Conservation (phyloP, 805 yeast species). For the Priceomyces castillae region DNA sequence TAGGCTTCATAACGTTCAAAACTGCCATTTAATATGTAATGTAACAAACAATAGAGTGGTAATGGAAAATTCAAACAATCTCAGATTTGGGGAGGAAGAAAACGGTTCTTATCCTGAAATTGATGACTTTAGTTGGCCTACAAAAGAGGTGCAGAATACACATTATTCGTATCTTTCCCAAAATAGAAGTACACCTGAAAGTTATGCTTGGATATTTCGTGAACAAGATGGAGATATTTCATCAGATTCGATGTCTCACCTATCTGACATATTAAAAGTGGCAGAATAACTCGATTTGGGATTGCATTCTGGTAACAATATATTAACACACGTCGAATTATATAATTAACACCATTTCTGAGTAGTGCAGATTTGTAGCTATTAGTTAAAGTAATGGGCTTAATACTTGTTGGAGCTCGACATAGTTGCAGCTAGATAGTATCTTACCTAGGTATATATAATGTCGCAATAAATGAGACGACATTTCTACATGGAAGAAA, state of each 20-base stretch:
- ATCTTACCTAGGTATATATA: too few relatives aligned
- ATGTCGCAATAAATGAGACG: not conserved
- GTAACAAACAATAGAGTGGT: conserved; percentile 24
- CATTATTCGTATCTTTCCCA: not conserved
- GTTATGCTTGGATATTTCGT: not conserved
- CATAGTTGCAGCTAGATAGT: too few relatives aligned
- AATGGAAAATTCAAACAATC: conserved; percentile 26
- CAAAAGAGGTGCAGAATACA: conserved; percentile 5
- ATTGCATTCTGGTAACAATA: too few relatives aligned
- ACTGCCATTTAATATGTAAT: conserved; percentile 16
- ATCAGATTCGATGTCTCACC: not conserved
- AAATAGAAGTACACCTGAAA: not conserved
- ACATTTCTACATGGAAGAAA: not conserved
- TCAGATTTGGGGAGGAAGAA: conserved; percentile 14
- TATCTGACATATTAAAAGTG: not conserved
- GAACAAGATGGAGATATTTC: not conserved
- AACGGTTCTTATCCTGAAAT: conserved; percentile 10
- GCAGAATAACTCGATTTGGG: too few relatives aligned
- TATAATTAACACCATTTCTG: too few relatives aligned
- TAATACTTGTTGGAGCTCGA: not conserved
- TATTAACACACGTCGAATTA: too few relatives aligned
- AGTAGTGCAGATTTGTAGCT: too few relatives aligned
- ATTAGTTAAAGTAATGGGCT: not conserved
- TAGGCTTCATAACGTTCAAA: conserved; percentile 22
- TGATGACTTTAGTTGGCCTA: conserved; percentile 32